Conservation (phyloP, 164 flowering plant genomes). For the Magnolia changhungtana region DNA sequence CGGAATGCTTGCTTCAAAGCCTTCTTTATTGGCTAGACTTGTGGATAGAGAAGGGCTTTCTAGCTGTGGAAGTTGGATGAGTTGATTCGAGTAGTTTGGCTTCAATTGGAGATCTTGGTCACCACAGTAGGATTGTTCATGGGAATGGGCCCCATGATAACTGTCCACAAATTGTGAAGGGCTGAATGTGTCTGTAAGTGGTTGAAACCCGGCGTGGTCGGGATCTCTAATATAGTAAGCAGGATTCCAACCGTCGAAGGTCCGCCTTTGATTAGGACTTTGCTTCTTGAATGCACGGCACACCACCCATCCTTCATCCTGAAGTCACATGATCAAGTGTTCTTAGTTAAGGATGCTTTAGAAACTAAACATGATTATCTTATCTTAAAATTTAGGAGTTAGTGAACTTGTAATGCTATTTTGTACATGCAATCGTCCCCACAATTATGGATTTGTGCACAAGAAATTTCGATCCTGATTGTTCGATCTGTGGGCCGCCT, state of each 20-base stretch:
- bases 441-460: too few relatives aligned
- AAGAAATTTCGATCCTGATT: too few relatives aligned
- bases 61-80: slow-evolving; percentile 53
- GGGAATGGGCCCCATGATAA: slow-evolving; percentile 17
- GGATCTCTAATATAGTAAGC: slow-evolving; percentile 24
- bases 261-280: slow-evolving; percentile 52
- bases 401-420: too few relatives aligned
- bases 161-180: slow-evolving; percentile 16
- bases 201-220: slow-evolving; percentile 11
- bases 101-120: slow-evolving; percentile 22
- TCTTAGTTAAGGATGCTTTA: not conserved
- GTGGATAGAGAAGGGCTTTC: slow-evolving; percentile 50
- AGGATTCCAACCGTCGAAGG: slow-evolving; percentile 46
- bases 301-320: slow-evolving; percentile 99
- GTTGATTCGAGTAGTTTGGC: slow-evolving; percentile 23
- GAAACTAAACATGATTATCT: not conserved
- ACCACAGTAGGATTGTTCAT: slow-evolving; percentile 16
- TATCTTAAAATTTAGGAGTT: too few relatives aligned
- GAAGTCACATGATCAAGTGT: slow-evolving; percentile 9
- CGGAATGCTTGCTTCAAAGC: slow-evolving; percentile 10
- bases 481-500: too few relatives aligned
- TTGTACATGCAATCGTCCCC: too few relatives aligned
- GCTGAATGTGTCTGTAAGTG: slow-evolving; percentile 16
- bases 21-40: slow-evolving; percentile 32
- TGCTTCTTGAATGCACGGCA: slow-evolving; percentile 90